Evolutionary conservation across 2,329 filamentous ascomycete species (phyloP).

Genomic region (Curvularia lunata): DNA sequence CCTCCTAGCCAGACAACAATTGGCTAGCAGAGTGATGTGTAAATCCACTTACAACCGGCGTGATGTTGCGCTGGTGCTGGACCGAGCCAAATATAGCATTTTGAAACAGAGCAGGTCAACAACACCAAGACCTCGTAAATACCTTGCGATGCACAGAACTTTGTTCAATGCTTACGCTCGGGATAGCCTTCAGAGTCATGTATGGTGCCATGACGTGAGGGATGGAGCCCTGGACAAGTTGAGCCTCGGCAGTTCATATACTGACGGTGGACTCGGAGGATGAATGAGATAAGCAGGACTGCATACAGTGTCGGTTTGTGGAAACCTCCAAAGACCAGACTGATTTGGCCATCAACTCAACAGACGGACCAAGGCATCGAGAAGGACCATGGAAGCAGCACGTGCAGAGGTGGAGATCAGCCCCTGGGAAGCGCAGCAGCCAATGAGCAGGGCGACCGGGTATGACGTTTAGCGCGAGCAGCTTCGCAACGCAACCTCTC

Average conservation of each 20-base stretch:
- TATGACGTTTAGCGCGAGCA: constrained; percentile 19
- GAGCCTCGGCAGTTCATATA: neutral
- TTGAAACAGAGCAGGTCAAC: neutral
- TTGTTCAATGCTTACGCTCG: neutral
- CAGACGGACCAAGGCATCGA: neutral
- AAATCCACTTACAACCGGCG: neutral
- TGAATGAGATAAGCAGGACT: neutral
- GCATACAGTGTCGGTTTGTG: no score
- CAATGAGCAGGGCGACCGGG: constrained; percentile 13
- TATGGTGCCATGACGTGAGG: neutral
- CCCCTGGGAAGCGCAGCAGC: constrained; percentile 12
- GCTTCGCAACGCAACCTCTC: constrained; percentile 13
- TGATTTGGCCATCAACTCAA: neutral
- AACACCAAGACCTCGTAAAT: neutral
- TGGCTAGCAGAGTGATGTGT: neutral
- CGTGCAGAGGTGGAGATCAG: neutral
- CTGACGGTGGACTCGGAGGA: neutral
- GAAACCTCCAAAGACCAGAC: neutral
- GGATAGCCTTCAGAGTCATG: neutral
- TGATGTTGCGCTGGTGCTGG: neutral
- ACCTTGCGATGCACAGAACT: neutral
- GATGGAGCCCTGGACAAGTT: neutral
- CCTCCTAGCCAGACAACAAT: neutral
- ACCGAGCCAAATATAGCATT: neutral
- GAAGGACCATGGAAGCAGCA: neutral